Evolutionary conservation across 108 stramenopile genomes (phyloP).

Genomic region (Mayamaea pseudoterrestris): DNA sequence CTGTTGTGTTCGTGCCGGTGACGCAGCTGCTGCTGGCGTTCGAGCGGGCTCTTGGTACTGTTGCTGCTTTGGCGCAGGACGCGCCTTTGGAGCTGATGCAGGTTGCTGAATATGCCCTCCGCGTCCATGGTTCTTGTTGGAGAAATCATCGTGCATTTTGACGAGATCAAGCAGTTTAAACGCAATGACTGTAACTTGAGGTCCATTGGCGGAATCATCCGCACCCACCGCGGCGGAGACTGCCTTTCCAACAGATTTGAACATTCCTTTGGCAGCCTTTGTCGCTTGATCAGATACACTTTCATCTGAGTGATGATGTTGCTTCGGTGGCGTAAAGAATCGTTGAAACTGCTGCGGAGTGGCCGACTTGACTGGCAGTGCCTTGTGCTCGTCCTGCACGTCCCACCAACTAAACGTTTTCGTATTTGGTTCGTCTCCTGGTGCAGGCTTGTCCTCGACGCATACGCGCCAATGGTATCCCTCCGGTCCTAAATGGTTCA

Average conservation of each 20-base stretch:
- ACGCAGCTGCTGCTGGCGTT: constrained; percentile 11
- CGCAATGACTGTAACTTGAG: constrained; percentile 50
- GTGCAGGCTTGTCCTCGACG: constrained; percentile 54
- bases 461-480: constrained; percentile 81
- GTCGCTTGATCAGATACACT: no score
- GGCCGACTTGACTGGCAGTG: constrained; percentile 63
- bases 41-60: constrained; percentile 11
- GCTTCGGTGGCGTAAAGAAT: constrained; percentile 40
- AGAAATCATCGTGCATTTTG: constrained; percentile 36
- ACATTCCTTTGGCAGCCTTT: constrained; percentile 74
- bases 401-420: constrained; percentile 75
- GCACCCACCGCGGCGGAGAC: constrained; percentile 42
- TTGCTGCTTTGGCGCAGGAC: constrained; percentile 1
- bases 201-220: constrained; percentile 25
- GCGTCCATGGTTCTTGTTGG: constrained; percentile 21
- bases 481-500: constrained; percentile 50
- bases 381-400: constrained; percentile 77
- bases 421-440: constrained; percentile 12
- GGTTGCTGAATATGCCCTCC: constrained; percentile 6
- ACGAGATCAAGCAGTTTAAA: constrained; percentile 75
- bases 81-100: neutral
- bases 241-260: constrained; percentile 67
- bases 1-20: constrained; percentile 4
- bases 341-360: constrained; percentile 38
- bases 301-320: constrained; percentile 12